Conservation (phyloP, 2,329 filamentous ascomycete species). For the Trichoderma brevicompactum region DNA sequence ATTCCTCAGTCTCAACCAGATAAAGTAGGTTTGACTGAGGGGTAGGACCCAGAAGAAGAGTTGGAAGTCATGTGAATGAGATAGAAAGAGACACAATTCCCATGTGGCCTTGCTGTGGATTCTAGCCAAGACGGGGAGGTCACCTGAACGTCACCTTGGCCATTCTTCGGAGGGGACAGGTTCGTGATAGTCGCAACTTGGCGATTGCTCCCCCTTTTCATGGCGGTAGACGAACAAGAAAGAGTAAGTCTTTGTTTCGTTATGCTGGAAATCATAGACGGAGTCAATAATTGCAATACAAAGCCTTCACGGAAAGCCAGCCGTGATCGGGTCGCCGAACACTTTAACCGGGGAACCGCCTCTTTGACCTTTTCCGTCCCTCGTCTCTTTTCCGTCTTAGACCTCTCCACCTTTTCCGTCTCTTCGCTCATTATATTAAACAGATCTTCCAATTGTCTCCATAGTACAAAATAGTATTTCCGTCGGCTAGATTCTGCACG, state of each 20-base stretch:
- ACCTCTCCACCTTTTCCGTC: slow-evolving; percentile 10
- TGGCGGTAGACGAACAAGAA: background rate
- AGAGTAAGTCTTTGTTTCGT: background rate
- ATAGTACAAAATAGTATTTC: slow-evolving; percentile 1
- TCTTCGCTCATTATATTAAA: background rate
- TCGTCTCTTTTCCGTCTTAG: slow-evolving; percentile 14
- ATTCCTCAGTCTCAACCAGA: slow-evolving; percentile 26
- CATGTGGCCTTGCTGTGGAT: background rate
- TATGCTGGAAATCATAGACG: background rate
- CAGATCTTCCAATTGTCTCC: background rate
- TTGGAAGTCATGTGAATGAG: background rate
- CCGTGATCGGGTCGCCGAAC: background rate
- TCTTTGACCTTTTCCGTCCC: slow-evolving; percentile 17
- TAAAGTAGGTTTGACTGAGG: background rate
- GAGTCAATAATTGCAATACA: background rate
- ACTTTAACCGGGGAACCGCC: slow-evolving; percentile 10
- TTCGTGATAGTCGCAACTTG: background rate
- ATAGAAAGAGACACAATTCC: background rate
- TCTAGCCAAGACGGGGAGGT: background rate
- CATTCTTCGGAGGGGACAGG: background rate
- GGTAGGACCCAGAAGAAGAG: background rate
- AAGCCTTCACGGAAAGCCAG: background rate
- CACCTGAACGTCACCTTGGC: background rate
- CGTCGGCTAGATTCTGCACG: slow-evolving; percentile 8
- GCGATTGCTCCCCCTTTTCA: background rate